Percentiles rank a stretch among this genome's conserved stretches.
Evolutionary conservation across 805 yeast species (phyloP).

Genomic region (Priceomyces fermenticarens): DNA sequence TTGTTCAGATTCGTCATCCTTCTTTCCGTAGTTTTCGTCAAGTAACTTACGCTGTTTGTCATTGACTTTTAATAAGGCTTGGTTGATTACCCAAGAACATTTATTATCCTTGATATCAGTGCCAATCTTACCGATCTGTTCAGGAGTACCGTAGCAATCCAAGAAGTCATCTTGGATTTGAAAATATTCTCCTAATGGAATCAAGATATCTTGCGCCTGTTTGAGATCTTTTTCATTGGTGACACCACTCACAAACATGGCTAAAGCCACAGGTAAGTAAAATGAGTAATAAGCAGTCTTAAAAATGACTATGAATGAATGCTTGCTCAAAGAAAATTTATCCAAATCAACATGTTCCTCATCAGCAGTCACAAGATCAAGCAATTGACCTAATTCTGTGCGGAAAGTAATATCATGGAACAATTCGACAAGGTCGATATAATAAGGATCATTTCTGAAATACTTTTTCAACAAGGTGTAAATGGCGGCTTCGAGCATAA

Average conservation of each 20-base stretch:
- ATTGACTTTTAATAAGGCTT: constrained; percentile 75
- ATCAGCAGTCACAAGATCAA: constrained; percentile 95
- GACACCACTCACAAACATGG: constrained; percentile 90
- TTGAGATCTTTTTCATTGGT: constrained; percentile 68
- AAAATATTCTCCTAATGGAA: constrained; percentile 97
- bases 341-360: constrained; percentile 88
- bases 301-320: constrained; percentile 91
- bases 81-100: constrained; percentile 96
- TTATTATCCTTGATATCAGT: constrained; percentile 98
- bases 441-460: constrained; percentile 77
- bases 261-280: constrained; percentile 95
- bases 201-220: constrained; percentile 82
- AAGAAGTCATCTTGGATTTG: constrained; percentile 97
- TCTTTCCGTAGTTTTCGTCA: constrained; percentile 88
- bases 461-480: constrained; percentile 85
- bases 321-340: constrained; percentile 84
- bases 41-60: constrained; percentile 79
- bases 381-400: constrained; percentile 94
- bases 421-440: constrained; percentile 85
- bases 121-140: constrained; percentile 96
- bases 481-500: constrained; percentile 94
- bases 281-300: constrained; percentile 97
- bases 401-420: constrained; percentile 97
- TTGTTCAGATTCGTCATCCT: constrained; percentile 65
- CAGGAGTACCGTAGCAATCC: constrained; percentile 97